Conservation (phyloP, 768 basidiomycete species). For the Kwoniella botswanensis region DNA sequence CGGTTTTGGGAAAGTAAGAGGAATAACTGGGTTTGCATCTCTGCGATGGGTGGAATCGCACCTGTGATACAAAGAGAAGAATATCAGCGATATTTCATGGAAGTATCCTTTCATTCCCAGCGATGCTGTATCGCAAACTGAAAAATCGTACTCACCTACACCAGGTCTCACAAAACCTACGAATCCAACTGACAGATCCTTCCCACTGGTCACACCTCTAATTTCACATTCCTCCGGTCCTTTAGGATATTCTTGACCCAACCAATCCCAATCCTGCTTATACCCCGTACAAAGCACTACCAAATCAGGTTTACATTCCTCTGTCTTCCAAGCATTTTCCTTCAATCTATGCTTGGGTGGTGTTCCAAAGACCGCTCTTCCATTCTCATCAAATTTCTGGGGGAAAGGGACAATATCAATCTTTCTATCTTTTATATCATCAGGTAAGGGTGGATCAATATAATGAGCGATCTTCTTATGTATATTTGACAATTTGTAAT, state of each 20-base stretch:
- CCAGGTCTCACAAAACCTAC: slow-evolving; percentile 68
- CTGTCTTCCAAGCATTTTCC: slow-evolving; percentile 46
- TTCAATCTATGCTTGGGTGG: slow-evolving; percentile 59
- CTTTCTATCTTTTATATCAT: slow-evolving; percentile 57
- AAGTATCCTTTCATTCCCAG: no score
- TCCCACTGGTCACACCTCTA: slow-evolving; percentile 42
- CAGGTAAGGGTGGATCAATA: slow-evolving; percentile 63
- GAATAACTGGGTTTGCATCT: slow-evolving; percentile 69
- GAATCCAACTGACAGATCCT: slow-evolving; percentile 64
- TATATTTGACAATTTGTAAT: slow-evolving; percentile 60
- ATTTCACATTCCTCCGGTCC: slow-evolving; percentile 53
- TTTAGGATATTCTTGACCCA: slow-evolving; percentile 48
- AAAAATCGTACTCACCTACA: slow-evolving; percentile 60
- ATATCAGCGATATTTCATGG: no score
- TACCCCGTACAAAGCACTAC: slow-evolving; percentile 58
- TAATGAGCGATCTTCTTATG: slow-evolving; percentile 66
- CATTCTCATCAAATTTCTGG: slow-evolving; percentile 60
- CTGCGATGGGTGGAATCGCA: slow-evolving; percentile 67
- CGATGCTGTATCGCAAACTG: no score
- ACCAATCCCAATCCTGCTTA: slow-evolving; percentile 53
- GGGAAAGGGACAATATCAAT: slow-evolving; percentile 69
- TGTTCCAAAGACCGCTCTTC: slow-evolving; percentile 63
- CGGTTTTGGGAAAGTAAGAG: slow-evolving; percentile 60
- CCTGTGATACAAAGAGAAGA: slow-evolving; percentile 30
- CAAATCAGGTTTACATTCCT: slow-evolving; percentile 44